Base-by-base conservation (phyloP, 495 filamentous ascomycete species). In the Hyaloscypha bicolor region DNA sequence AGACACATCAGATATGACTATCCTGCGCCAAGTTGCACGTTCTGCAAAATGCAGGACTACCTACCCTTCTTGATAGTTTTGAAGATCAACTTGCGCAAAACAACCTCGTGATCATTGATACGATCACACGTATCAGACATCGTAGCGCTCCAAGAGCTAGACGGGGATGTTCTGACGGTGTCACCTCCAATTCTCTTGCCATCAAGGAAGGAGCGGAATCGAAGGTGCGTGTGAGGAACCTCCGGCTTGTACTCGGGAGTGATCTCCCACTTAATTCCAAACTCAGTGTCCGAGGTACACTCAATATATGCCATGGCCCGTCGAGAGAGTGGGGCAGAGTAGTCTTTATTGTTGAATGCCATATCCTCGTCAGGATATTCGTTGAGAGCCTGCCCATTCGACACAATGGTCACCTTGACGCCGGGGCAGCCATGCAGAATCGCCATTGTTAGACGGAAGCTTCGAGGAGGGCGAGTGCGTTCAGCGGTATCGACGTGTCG, bases 291-390 rank as follows among this genome's bases (percentile, higher is more conserved):
- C 29, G 76, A 69, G 16, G 60, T 32, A 22, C 73, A 76, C 66
- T 80, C 74, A 33, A 80, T 71, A 53, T 76, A 80, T 58, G 70
- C 74, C 25, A 66, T 69, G 8, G 57, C 61, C 19, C 45, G 60
- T 0, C 16, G 25, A 6, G n/a, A 33, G 9, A 12, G 58, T 30
- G 60, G 62, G 21, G 59, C n/a, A 12, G 65, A 16, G 14, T 6
- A 63, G 51, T 19, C 62, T 42, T 45, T 55, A 14, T 25, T 48
- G 48, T 29, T 33, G 2, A 58, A 55, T 30, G 48, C 56, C 3
- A 60, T 48, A 42, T 73, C 21, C 0, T 75, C 72, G 33, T 78
- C 67, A 2, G 75, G 67, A 55, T 79, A 80, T 11, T 81, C 79
- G 3, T 55, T 25, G 4, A 73, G 64, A 2, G 69, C 64, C 39